A percentile compares a stretch with the other conserved stretches of the same genome.
Conservation (phyloP, 73 alveolate species). For the Blepharisma stoltei region DNA sequence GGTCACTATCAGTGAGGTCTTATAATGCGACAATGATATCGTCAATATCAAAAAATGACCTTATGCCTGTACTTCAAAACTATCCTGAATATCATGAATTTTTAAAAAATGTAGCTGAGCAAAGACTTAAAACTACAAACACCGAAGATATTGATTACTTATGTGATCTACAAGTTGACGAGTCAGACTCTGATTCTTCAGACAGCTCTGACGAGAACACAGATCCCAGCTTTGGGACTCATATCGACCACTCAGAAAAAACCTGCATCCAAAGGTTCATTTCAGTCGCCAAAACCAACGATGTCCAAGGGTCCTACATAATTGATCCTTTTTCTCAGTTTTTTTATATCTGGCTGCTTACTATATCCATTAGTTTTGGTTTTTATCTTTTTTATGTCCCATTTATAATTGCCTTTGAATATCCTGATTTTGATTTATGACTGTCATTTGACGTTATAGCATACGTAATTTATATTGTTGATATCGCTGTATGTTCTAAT, state of each 20-base stretch:
- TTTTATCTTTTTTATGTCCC: conserved; percentile 54
- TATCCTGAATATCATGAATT: conserved; percentile 43
- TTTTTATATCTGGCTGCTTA: conserved; percentile 34
- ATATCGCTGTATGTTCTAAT: conserved; percentile 31
- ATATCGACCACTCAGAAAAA: not conserved
- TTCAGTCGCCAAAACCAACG: conserved; percentile 5
- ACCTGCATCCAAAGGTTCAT: not conserved
- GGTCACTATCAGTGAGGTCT: conserved; percentile 55
- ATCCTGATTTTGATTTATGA: conserved; percentile 16
- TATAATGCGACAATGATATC: conserved; percentile 40
- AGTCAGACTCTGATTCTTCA: not conserved
- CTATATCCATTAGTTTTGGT: not conserved
- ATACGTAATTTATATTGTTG: conserved; percentile 29
- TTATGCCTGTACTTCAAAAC: conserved; percentile 27
- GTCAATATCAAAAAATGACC: conserved; percentile 34
- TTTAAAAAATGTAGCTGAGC: conserved; percentile 49
- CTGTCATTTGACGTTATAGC: conserved; percentile 29
- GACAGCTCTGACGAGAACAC: not conserved
- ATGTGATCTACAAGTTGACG: not conserved
- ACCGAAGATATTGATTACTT: conserved; percentile 42
- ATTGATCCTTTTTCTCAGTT: conserved; percentile 14
- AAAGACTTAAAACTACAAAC: conserved; percentile 55
- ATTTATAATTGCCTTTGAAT: conserved; percentile 47
- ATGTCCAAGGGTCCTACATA: not conserved
- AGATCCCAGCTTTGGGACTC: not conserved